A percentile compares a stretch with the other conserved stretches of the same genome.
Conservation (phyloP, 2,329 filamentous ascomycete species). For the Paecilomyces sp. region DNA sequence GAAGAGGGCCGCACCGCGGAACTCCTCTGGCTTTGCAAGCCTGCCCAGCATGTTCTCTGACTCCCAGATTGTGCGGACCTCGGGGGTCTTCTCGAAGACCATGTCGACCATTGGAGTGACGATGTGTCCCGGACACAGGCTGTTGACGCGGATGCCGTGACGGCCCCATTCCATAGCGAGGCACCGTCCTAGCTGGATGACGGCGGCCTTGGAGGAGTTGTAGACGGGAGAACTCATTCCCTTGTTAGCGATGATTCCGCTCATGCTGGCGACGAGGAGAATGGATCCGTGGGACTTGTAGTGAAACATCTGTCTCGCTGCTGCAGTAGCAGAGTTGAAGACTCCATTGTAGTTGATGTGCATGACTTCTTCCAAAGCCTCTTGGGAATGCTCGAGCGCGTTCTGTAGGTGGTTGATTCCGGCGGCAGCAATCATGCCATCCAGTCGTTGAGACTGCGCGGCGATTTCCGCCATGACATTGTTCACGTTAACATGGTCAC, state of each 20-base stretch:
- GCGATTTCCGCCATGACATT: slow-evolving; percentile 29
- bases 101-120: slow-evolving; percentile 70
- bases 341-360: slow-evolving; percentile 45
- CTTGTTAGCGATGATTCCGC: slow-evolving; percentile 44
- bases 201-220: slow-evolving; percentile 49
- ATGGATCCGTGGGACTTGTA: slow-evolving; percentile 44
- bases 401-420: slow-evolving; percentile 36
- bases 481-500: slow-evolving; percentile 30
- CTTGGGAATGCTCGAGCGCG: slow-evolving; percentile 34
- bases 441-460: slow-evolving; percentile 25
- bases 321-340: slow-evolving; percentile 41
- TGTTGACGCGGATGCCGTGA: slow-evolving; percentile 48
- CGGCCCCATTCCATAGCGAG: slow-evolving; percentile 49
- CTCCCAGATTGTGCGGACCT: slow-evolving; percentile 41
- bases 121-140: slow-evolving; percentile 48
- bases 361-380: slow-evolving; percentile 38
- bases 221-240: slow-evolving; percentile 39
- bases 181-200: slow-evolving; percentile 45
- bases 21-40: slow-evolving; percentile 50
- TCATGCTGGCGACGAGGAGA: slow-evolving; percentile 46
- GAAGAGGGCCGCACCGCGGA: slow-evolving; percentile 60
- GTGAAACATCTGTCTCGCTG: slow-evolving; percentile 42
- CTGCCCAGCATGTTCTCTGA: slow-evolving; percentile 47
- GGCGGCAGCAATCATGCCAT: slow-evolving; percentile 37
- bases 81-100: slow-evolving; percentile 69